Conservation (phyloP, 495 filamentous ascomycete species). For the Aspergillus egyptiacus region DNA sequence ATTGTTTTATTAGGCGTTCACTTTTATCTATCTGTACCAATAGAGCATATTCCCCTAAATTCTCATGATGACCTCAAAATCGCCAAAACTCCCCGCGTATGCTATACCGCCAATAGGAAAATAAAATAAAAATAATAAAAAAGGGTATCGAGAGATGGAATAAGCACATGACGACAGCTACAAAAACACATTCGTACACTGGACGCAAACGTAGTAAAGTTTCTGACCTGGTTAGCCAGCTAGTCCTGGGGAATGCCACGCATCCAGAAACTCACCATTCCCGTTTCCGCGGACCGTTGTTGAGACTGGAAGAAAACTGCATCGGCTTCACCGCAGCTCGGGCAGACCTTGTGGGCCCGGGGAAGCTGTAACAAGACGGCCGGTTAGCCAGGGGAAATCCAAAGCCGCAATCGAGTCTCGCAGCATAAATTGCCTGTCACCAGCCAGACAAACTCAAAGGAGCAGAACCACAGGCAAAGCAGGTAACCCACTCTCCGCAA, state of each 20-base stretch:
- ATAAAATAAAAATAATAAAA: too few relatives aligned
- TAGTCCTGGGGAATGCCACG: not conserved
- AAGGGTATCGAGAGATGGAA: constrained; percentile 33
- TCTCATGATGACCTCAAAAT: constrained; percentile 5
- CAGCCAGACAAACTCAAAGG: too few relatives aligned
- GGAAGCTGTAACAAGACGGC: constrained; percentile 62
- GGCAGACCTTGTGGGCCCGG: constrained; percentile 73
- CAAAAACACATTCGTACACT: constrained; percentile 82
- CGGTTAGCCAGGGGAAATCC: constrained; percentile 44
- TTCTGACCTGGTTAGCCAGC: constrained; percentile 52
- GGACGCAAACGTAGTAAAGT: constrained; percentile 95
- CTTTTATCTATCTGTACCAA: constrained; percentile 32
- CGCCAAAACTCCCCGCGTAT: constrained; percentile 27
- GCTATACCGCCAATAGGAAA: too few relatives aligned
- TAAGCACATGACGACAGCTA: constrained; percentile 24
- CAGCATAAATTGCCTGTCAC: too few relatives aligned
- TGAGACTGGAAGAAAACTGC: constrained; percentile 98
- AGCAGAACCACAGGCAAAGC: constrained; percentile 37
- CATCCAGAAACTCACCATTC: constrained; percentile 67
- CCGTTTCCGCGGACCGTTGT: constrained; percentile 90
- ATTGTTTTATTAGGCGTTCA: constrained; percentile 23
- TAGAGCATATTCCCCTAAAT: constrained; percentile 22
- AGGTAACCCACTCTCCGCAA: constrained; percentile 49
- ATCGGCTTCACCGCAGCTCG: constrained; percentile 75
- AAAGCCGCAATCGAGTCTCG: constrained; percentile 6